Evolutionary conservation across 2,329 filamentous ascomycete species (phyloP).

Genomic region (Aspergillus fischeri): DNA sequence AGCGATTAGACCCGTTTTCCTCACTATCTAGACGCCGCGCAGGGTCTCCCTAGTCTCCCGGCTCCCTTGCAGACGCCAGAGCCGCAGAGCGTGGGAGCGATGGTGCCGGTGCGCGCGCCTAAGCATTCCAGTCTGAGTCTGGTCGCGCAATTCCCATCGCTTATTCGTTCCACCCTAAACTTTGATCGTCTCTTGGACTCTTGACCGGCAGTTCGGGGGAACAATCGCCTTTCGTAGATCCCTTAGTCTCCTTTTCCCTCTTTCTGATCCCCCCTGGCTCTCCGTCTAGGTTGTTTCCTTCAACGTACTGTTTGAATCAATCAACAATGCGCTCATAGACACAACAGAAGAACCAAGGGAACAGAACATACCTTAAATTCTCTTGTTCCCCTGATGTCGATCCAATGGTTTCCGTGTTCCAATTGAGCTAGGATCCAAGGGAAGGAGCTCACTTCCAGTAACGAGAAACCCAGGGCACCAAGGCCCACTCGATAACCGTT

Average conservation of each 20-base stretch:
- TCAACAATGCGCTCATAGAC: not conserved
- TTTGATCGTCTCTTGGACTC: not conserved
- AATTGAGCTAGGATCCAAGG: conserved; percentile 1
- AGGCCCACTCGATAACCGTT: not conserved
- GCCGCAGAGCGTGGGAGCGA: conserved; percentile 21
- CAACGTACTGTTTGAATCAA: not conserved
- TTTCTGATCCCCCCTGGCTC: not conserved
- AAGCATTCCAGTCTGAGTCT: conserved; percentile 29
- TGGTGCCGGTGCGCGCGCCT: conserved; percentile 21
- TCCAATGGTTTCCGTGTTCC: conserved; percentile 4
- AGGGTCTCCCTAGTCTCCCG: conserved; percentile 19
- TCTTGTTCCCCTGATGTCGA: conserved; percentile 1
- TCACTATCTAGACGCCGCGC: conserved; percentile 17
- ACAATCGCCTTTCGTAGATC: not conserved
- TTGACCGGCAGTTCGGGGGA: not conserved
- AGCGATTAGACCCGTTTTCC: conserved; percentile 26
- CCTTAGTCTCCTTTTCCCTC: not conserved
- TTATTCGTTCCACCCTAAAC: not conserved
- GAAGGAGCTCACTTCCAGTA: not conserved
- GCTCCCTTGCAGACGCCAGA: conserved; percentile 17
- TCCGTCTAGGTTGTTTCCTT: not conserved
- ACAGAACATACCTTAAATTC: not conserved
- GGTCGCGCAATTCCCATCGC: conserved; percentile 5
- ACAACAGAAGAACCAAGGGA: not conserved
- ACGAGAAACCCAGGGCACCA: not conserved